A percentile compares a stretch with the other conserved stretches of the same genome.
Evolutionary conservation across 306 rosid genomes (phyloP).

Genomic region (Fragaria ananassa): DNA sequence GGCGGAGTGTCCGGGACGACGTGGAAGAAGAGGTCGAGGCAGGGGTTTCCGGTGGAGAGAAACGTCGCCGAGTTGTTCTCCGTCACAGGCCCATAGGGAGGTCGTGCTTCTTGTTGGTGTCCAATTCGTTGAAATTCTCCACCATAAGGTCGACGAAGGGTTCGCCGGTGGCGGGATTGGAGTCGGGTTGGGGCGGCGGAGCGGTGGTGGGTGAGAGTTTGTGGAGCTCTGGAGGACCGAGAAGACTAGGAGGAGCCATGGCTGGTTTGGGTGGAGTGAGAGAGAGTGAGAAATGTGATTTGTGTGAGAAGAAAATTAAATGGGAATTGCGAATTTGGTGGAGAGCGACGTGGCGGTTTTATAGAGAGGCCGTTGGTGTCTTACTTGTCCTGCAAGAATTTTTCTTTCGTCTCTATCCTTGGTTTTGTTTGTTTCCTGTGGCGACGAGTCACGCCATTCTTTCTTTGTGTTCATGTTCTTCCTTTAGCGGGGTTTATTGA

Average conservation of each 20-base stretch:
- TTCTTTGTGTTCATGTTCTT: not conserved
- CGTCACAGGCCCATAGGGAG: constrained; percentile 30
- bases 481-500: too few relatives aligned
- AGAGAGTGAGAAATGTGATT: not conserved
- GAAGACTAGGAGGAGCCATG: constrained; percentile 49
- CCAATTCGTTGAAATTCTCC: constrained; percentile 29
- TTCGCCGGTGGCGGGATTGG: constrained; percentile 20
- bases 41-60: constrained; percentile 55
- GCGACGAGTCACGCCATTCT: not conserved
- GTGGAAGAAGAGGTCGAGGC: constrained; percentile 63
- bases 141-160: constrained; percentile 44
- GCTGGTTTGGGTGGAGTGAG: not conserved
- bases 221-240: constrained; percentile 61
- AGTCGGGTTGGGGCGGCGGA: not conserved
- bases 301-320: not conserved
- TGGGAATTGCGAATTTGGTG: not conserved
- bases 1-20: constrained; percentile 50
- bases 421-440: not conserved
- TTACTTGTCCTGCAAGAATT: not conserved
- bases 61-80: constrained; percentile 45
- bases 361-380: not conserved
- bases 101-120: not conserved
- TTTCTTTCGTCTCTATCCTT: too few relatives aligned
- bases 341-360: not conserved
- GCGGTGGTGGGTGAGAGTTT: not conserved